A percentile compares a stretch with the other conserved stretches of the same genome.
Evolutionary conservation across 1,139 yeast genomes (phyloP).

Genomic region (Pichia sp.): DNA sequence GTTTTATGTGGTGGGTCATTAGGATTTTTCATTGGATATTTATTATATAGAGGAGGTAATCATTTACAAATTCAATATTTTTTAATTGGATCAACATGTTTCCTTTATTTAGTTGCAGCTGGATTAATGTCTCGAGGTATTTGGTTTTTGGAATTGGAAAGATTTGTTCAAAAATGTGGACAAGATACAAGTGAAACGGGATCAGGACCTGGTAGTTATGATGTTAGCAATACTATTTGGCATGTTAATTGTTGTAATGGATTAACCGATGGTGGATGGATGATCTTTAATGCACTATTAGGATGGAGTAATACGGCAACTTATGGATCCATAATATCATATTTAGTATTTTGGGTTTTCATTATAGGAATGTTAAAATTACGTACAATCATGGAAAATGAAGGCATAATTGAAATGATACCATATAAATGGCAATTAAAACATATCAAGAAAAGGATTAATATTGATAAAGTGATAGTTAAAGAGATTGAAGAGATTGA

Average conservation of each 20-base stretch:
- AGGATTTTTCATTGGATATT: slow-evolving; percentile 60
- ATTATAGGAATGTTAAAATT: slow-evolving; percentile 48
- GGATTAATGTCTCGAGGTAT: slow-evolving; percentile 86
- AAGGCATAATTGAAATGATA: slow-evolving; percentile 52
- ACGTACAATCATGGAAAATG: slow-evolving; percentile 53
- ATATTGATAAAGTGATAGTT: slow-evolving; percentile 19
- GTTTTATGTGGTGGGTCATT: slow-evolving; percentile 64
- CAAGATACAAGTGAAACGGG: slow-evolving; percentile 88
- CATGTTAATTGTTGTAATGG: slow-evolving; percentile 97
- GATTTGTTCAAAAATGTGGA: slow-evolving; percentile 61
- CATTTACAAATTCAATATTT: slow-evolving; percentile 73
- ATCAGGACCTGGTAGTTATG: slow-evolving; percentile 91
- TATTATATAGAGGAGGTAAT: slow-evolving; percentile 74
- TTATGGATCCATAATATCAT: slow-evolving; percentile 80
- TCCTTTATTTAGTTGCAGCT: slow-evolving; percentile 80
- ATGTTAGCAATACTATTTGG: slow-evolving; percentile 75
- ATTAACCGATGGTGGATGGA: slow-evolving; percentile 86
- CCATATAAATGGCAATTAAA: slow-evolving; percentile 58
- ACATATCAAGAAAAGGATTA: slow-evolving; percentile 45
- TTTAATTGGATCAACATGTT: slow-evolving; percentile 75
- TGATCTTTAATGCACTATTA: slow-evolving; percentile 80
- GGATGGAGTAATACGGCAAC: slow-evolving; percentile 98
- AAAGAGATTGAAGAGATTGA: slow-evolving; percentile 17
- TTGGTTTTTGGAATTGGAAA: slow-evolving; percentile 80
- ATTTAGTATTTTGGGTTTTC: slow-evolving; percentile 67